Base-by-base conservation (phyloP, 805 yeast species). In the Yarrowia yakushimensis region DNA sequence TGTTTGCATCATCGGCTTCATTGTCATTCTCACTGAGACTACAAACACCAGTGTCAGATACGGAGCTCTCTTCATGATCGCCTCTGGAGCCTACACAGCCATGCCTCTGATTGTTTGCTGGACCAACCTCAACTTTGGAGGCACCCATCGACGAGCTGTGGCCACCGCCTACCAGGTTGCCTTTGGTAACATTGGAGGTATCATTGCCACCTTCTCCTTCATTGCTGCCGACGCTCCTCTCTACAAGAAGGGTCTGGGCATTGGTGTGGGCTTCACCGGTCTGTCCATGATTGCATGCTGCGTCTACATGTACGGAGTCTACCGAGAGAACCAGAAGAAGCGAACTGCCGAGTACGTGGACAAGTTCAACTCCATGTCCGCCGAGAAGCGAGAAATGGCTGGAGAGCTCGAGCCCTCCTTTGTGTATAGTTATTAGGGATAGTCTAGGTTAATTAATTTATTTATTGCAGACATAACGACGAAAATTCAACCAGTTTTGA, bases 141-240 rank as follows among this genome's bases (percentile, higher is more conserved):
- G 90, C 11, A 90, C 86, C 70, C 71, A 79, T 22, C 77, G 89
- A 68, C 84, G 85, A 64, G 77, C 82, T 52, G 82, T 81, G 13
- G 84, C 83, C 13, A 76, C 85, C 11, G 86, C 84, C 2, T 81
- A 81, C 77, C 84, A 83, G 67, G 81, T 86, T 67, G 90, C 90
- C 0, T 85, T 86, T 68, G 90, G 89, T 60, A 86, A 86, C 72
- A 84, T 84, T 69, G 90, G 90, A 46, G 90, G 89, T 65, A 85
- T 86, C 67, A 79, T 85, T 62, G 76, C 89, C 8, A 80, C 88
- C 2, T 86, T 78, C 67, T 73, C 84, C 23, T 86, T 82, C 74
- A 76, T 83, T 52, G 67, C 79, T 41, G 68, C 71, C 39, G 88
- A 85, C 65, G 78, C 87, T 17, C 90, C 90, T 22, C 74, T 73